Conservation (phyloP, 192 early-diverging fungal genomes). For the Coemansia sp. region DNA sequence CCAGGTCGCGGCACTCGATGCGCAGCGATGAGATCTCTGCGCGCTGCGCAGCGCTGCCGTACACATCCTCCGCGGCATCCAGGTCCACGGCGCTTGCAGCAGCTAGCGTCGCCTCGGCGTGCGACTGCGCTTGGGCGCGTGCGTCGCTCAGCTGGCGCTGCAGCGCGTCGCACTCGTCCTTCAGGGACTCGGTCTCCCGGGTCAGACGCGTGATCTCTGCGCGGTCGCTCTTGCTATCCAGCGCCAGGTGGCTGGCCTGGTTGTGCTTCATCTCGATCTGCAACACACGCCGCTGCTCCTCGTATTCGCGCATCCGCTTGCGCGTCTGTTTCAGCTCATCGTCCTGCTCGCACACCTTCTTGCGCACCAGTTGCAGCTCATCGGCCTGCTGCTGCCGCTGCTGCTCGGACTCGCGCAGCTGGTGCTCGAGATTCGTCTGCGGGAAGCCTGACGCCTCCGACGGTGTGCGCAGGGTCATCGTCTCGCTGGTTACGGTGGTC, state of each 20-base stretch:
- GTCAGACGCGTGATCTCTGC: slow-evolving; percentile 22
- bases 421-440: slow-evolving; percentile 4
- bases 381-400: slow-evolving; percentile 9
- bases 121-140: slow-evolving; percentile 9
- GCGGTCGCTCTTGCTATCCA: slow-evolving; percentile 10
- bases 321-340: slow-evolving; percentile 13
- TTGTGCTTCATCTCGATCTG: slow-evolving; percentile 39
- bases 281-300: slow-evolving; percentile 30
- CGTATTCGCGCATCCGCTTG: slow-evolving; percentile 20
- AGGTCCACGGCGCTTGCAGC: slow-evolving; percentile 16
- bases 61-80: not conserved
- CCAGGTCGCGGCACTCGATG: slow-evolving; percentile 20
- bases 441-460: slow-evolving; percentile 27
- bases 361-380: not conserved
- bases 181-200: slow-evolving; percentile 29
- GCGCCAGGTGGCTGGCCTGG: slow-evolving; percentile 9
- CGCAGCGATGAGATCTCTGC: slow-evolving; percentile 32
- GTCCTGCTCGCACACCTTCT: not conserved
- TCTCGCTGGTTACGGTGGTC: slow-evolving; percentile 40
- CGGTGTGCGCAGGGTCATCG: slow-evolving; percentile 35
- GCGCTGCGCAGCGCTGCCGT: slow-evolving; percentile 16
- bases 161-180: slow-evolving; percentile 33
- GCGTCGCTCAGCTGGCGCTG: slow-evolving; percentile 24
- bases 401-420: slow-evolving; percentile 11
- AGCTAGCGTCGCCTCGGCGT: slow-evolving; percentile 18